These are phyloP conservation scores for Hymenochaete sp. DNA, from an alignment of 1,284 basidiomycete species.

Conservation along the genomic window DNA sequence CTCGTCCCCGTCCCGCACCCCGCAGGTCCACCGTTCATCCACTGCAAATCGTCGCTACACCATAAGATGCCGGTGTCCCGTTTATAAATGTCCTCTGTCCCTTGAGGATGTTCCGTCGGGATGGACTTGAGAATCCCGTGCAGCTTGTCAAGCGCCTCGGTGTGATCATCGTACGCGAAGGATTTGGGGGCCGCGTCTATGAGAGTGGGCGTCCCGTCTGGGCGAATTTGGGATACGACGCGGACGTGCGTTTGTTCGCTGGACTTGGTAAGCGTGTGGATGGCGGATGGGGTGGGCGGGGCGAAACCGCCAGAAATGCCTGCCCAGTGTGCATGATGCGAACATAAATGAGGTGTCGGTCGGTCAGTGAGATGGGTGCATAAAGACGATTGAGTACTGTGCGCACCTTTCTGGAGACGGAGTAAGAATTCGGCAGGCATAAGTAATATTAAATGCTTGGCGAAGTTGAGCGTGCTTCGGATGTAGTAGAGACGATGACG, in stretches of 20 bases:
- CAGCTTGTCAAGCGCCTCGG: constrained; percentile 45
- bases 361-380: too few relatives aligned
- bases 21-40: constrained; percentile 52
- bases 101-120: constrained; percentile 50
- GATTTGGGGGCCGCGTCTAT: constrained; percentile 37
- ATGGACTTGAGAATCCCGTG: constrained; percentile 46
- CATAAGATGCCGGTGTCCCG: constrained; percentile 58
- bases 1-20: constrained; percentile 50
- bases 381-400: too few relatives aligned
- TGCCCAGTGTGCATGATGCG: too few relatives aligned
- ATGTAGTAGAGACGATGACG: too few relatives aligned
- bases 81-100: constrained; percentile 62
- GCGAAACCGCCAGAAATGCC: constrained; percentile 70
- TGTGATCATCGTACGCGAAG: constrained; percentile 24
- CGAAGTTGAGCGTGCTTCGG: too few relatives aligned
- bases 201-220: constrained; percentile 38
- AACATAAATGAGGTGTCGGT: too few relatives aligned
- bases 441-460: too few relatives aligned
- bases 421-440: too few relatives aligned
- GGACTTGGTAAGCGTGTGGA: constrained; percentile 42
- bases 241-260: constrained; percentile 30
- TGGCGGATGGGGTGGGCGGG: constrained; percentile 50
- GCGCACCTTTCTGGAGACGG: too few relatives aligned
- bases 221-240: constrained; percentile 40
- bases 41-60: constrained; percentile 47